phyloP scores from a whole-genome alignment of 139 green algal genomes.

The Medakamo hakoo region DNA sequence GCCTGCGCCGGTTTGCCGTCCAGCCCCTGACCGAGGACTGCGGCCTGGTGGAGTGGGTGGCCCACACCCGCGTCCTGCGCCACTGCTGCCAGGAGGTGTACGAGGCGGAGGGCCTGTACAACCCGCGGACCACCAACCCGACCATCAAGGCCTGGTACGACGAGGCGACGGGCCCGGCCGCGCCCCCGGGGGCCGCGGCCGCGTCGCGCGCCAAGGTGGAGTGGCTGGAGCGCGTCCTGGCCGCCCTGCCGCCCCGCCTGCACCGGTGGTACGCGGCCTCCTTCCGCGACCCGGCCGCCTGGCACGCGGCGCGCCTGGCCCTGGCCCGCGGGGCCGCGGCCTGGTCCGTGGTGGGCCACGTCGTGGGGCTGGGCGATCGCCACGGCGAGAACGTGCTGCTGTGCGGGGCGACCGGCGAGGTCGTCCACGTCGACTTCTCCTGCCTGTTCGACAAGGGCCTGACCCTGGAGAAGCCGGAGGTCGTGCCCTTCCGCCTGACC shows the following conservation, averaged over 20 bases:
- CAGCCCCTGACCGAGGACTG: conserved; percentile 85
- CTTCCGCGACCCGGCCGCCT: conserved; percentile 67
- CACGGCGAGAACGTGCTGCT: conserved; percentile 96
- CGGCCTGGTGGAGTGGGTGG: conserved; percentile 72
- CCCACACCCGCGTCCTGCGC: conserved; percentile 40
- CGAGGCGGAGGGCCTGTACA: conserved; percentile 24
- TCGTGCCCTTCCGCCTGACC: conserved; percentile 92
- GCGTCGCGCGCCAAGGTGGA: conserved; percentile 8
- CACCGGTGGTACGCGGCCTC: conserved; percentile 62
- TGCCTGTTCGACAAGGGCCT: conserved; percentile 87
- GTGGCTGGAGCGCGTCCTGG: conserved; percentile 47
- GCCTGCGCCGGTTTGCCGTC: conserved; percentile 67
- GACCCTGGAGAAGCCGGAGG: conserved; percentile 63
- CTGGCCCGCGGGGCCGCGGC: conserved; percentile 64
- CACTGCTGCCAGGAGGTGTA: conserved; percentile 48
- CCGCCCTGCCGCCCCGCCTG: conserved; percentile 60
- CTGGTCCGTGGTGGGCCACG: conserved; percentile 47
- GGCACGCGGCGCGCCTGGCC: conserved; percentile 53
- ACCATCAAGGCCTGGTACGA: conserved; percentile 50
- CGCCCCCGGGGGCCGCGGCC: too few relatives aligned
- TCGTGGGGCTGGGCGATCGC: conserved; percentile 62
- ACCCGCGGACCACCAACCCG: conserved; percentile 16
- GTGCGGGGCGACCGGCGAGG: conserved; percentile 30
- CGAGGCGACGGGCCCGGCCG: neutral
- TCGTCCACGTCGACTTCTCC: conserved; percentile 87